Base-by-base conservation (phyloP, 2,329 filamentous ascomycete genomes). In the Pseudopyricularia javanii region DNA sequence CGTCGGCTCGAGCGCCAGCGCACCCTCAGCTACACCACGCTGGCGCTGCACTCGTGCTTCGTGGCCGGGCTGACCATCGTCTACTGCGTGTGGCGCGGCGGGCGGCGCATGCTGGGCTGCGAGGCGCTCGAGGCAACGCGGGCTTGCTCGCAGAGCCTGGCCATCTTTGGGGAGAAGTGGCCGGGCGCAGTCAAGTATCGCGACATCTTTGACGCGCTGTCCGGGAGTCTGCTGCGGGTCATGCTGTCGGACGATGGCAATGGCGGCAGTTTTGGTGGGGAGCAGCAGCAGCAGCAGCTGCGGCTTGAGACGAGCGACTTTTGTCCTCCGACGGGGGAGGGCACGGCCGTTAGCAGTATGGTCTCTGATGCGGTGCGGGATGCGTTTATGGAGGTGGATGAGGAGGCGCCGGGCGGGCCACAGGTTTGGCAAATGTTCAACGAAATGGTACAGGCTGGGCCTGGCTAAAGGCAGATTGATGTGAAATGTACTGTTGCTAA, bases 161-260 rank as follows among this genome's bases (percentile, higher is more conserved):
- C 60, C 1, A 62, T 64, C 9, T 62, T 64, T n/a, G 62, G 60
- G 2, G 61, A 64, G 47, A 62, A 62, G 52, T 62, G 61, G 55
- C 56, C 56, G 2, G 59, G 59, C 2, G 63, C 62, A 15, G 60
- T 61, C 11, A 63, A 62, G 47, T 64, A 64, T 35, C 57, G 62
- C 28, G 61, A 64, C 43, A 58, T 62, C 8, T 62, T 64, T 17
- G 62, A 64, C 47, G 60, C 60, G 2, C 51, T 62, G 7, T 60
- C 58, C 1, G 53, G 49, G 24, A 59, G 58, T 26, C 51, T 61
- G 1, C 57, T 61, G 53, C 60, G 58, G 47, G 55, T 35, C 30
- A 49, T 49, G 48, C 34, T 49, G 48, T 11, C 55, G 9, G 55
- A 60, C n/a, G 60, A 61, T 48, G 6, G n/a, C 14, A 60, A 60